Percentiles rank a stretch among this genome's conserved stretches.
phyloP scores from a whole-genome alignment of 768 basidiomycete genomes.

The Dictyophora rubrovolvata region DNA sequence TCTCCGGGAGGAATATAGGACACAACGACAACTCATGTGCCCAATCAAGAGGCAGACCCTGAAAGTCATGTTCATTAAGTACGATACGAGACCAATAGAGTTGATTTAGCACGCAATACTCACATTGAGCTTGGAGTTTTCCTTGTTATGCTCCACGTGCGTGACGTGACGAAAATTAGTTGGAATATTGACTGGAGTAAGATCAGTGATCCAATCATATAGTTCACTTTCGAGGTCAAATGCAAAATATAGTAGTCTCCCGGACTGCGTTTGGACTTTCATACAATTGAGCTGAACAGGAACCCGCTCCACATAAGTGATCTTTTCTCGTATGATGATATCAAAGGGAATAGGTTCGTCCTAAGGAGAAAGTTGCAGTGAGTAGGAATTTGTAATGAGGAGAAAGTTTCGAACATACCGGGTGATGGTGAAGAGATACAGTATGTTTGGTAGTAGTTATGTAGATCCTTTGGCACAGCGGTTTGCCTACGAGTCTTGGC shows the following conservation, averaged over 20 bases:
- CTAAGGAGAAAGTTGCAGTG: neutral
- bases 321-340: constrained; percentile 1
- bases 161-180: neutral
- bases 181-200: neutral
- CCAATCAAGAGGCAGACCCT: constrained; percentile 2
- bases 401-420: neutral
- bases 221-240: neutral
- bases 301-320: neutral
- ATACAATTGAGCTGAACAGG: neutral
- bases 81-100: too few relatives aligned
- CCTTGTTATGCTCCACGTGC: neutral
- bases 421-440: neutral
- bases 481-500: neutral
- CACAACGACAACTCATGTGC: neutral
- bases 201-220: constrained; percentile 5
- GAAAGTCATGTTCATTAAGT: neutral
- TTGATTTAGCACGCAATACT: neutral
- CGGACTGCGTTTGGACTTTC: neutral
- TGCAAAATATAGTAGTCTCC: neutral
- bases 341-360: neutral
- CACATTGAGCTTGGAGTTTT: neutral
- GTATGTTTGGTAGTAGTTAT: neutral
- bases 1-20: neutral
- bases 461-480: neutral
- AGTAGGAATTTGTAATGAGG: neutral